These are phyloP conservation scores for Populus simonii DNA, from an alignment of 345 rosid species.

Conservation along the genomic window DNA sequence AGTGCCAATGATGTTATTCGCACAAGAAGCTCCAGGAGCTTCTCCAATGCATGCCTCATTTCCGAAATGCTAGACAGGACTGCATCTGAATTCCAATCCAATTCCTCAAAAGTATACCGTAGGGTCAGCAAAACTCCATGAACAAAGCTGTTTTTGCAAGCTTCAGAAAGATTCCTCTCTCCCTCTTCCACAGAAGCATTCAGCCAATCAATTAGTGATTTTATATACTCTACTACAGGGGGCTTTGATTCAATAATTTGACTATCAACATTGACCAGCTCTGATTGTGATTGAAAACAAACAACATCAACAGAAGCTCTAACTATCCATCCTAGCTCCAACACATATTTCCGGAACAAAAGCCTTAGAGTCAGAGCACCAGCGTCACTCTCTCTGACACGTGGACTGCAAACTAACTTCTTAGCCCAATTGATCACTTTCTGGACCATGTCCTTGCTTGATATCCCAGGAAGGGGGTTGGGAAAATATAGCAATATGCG, in stretches of 20 bases:
- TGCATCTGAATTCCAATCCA: slow-evolving; percentile 79
- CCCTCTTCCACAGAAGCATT: slow-evolving; percentile 66
- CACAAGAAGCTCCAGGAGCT: slow-evolving; percentile 69
- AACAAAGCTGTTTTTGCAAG: slow-evolving; percentile 87
- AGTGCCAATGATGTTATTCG: slow-evolving; percentile 85
- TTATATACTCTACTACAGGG: slow-evolving; percentile 72
- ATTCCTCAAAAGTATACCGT: slow-evolving; percentile 91
- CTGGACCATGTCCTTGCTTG: slow-evolving; percentile 63
- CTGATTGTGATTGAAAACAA: slow-evolving; percentile 42
- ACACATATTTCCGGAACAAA: slow-evolving; percentile 79
- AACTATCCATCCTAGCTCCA: slow-evolving; percentile 79
- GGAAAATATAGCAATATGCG: slow-evolving; percentile 84
- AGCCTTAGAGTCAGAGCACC: slow-evolving; percentile 83
- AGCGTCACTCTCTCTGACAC: slow-evolving; percentile 98
- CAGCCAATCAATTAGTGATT: slow-evolving; percentile 76
- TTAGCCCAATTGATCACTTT: slow-evolving; percentile 76
- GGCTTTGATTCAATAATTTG: slow-evolving; percentile 26
- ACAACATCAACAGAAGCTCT: slow-evolving; percentile 51
- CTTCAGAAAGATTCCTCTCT: slow-evolving; percentile 74
- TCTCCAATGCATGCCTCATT: slow-evolving; percentile 64
- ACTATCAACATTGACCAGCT: slow-evolving; percentile 30
- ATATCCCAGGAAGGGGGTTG: slow-evolving; percentile 87
- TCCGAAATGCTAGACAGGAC: slow-evolving; percentile 56
- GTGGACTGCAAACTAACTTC: slow-evolving; percentile 84
- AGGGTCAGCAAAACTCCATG: slow-evolving; percentile 85